Conservation (phyloP, 2,329 filamentous ascomycete genomes). For the Aspergillus glaucus region DNA sequence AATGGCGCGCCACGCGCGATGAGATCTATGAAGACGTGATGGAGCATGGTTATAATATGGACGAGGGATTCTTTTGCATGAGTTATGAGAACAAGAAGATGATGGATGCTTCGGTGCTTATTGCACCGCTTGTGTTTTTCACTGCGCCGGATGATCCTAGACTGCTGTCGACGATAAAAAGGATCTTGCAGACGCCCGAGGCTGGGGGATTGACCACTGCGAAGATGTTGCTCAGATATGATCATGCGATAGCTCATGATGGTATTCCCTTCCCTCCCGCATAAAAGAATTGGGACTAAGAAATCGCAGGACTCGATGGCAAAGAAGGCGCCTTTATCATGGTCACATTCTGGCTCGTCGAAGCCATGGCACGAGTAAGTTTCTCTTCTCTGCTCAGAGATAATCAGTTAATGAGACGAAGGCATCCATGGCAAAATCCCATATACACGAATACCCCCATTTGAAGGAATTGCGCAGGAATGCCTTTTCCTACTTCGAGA, state of each 20-base stretch:
- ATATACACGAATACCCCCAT: constrained; percentile 20
- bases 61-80: constrained; percentile 65
- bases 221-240: constrained; percentile 69
- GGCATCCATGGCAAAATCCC: constrained; percentile 13
- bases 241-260: constrained; percentile 62
- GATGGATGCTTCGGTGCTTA: constrained; percentile 68
- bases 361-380: constrained; percentile 65
- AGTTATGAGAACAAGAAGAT: constrained; percentile 66
- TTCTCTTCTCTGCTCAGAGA: constrained; percentile 17
- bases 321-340: constrained; percentile 71
- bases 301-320: constrained; percentile 43
- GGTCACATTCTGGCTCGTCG: constrained; percentile 79
- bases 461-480: constrained; percentile 31
- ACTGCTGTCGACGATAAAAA: constrained; percentile 65
- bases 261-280: constrained; percentile 30
- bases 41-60: constrained; percentile 67
- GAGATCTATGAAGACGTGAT: constrained; percentile 68
- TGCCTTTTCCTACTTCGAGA: constrained; percentile 66
- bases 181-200: constrained; percentile 64
- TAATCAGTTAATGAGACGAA: not conserved
- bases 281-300: no score
- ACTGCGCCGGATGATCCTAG: constrained; percentile 70
- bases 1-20: constrained; percentile 63
- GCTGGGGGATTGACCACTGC: constrained; percentile 70
- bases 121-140: constrained; percentile 74